Conservation (phyloP, 2,329 filamentous ascomycete species). For the Neofusicoccum kwambonambiense region DNA sequence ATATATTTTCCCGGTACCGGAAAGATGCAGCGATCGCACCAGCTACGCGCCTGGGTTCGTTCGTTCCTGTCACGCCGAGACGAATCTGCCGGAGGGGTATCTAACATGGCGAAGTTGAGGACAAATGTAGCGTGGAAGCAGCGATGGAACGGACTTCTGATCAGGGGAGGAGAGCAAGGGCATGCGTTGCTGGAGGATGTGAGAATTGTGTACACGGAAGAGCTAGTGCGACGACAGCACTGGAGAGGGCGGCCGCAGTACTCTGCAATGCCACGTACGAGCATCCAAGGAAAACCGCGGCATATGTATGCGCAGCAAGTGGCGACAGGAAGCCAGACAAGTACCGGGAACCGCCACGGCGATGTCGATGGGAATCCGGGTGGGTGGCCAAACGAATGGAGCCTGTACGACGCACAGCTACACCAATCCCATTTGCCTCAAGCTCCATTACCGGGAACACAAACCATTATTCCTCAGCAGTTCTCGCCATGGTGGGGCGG, state of each 20-base stretch:
- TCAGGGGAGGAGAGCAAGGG: not conserved
- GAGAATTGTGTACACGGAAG: not conserved
- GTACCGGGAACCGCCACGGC: no score
- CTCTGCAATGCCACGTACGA: not conserved
- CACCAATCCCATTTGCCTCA: not conserved
- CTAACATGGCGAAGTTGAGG: not conserved
- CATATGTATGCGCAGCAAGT: not conserved
- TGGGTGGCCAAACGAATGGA: not conserved
- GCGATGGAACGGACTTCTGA: constrained; percentile 1
- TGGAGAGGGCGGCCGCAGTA: not conserved
- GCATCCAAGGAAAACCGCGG: not conserved
- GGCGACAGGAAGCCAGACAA: no score
- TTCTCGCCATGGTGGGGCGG: not conserved
- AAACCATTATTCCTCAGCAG: not conserved
- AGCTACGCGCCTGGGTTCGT: not conserved
- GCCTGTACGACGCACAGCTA: not conserved
- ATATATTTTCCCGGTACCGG: not conserved
- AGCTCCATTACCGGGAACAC: not conserved
- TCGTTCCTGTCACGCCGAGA: not conserved
- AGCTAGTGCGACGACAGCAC: not conserved
- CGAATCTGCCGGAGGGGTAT: not conserved
- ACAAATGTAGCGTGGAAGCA: not conserved
- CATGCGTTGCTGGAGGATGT: not conserved
- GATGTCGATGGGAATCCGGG: not conserved
- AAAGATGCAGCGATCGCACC: not conserved